A percentile compares a stretch with the other conserved stretches of the same genome.
Conservation (phyloP, 306 rosid species). For the Trifolium pratense region DNA sequence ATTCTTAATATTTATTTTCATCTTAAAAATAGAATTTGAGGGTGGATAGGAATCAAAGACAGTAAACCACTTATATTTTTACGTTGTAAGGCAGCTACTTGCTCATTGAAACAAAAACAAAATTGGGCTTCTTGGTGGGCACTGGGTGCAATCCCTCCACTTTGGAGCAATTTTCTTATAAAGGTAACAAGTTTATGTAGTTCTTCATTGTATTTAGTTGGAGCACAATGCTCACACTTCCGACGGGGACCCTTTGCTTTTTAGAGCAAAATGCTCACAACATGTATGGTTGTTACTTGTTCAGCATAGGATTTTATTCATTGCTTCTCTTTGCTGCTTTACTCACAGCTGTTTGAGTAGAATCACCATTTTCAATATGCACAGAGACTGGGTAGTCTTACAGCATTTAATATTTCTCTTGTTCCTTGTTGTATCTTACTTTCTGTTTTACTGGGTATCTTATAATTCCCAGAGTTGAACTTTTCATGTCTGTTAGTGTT, state of each 20-base stretch:
- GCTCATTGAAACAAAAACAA: constrained; percentile 11
- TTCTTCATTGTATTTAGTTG: constrained; percentile 31
- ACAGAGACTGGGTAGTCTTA: constrained; percentile 16
- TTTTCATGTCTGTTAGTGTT: background rate
- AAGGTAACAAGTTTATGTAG: constrained; percentile 16
- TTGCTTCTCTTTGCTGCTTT: constrained; percentile 9
- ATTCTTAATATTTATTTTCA: constrained; percentile 6
- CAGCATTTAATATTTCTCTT: constrained; percentile 22
- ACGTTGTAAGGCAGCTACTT: constrained; percentile 16
- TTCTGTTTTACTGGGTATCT: constrained; percentile 10
- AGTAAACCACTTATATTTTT: constrained; percentile 21
- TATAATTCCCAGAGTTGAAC: constrained; percentile 20
- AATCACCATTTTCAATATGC: constrained; percentile 13
- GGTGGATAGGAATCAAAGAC: constrained; percentile 20
- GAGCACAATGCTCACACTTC: constrained; percentile 25
- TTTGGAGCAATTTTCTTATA: constrained; percentile 23
- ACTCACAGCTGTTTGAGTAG: constrained; percentile 18
- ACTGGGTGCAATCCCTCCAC: constrained; percentile 5
- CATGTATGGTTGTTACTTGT: background rate
- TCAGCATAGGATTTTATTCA: constrained; percentile 17
- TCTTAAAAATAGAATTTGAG: constrained; percentile 1
- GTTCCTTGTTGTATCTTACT: constrained; percentile 20
- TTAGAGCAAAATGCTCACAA: background rate
- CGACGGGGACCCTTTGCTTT: constrained; percentile 1
- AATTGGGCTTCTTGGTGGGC: constrained; percentile 1